phyloP scores from a whole-genome alignment of 352 stramenopile species.

The Phytopythium helicoides region DNA sequence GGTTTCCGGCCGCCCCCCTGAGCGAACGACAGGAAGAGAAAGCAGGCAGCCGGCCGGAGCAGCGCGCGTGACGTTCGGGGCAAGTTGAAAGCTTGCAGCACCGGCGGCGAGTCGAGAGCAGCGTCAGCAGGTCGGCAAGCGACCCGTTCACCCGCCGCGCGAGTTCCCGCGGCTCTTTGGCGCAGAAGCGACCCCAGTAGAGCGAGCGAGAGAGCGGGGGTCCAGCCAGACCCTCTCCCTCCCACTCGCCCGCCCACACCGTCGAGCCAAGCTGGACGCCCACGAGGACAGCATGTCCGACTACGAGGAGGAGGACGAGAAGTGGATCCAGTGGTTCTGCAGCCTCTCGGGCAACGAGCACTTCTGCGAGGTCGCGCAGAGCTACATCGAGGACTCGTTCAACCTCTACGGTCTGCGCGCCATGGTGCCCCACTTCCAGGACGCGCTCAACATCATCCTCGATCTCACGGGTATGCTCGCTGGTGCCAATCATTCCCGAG shows the following conservation, averaged over 20 bases:
- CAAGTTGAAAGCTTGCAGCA: too few relatives aligned
- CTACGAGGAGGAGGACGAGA: conserved; percentile 91
- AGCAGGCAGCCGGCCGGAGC: neutral
- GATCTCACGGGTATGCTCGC: conserved; percentile 76
- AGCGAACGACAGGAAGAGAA: conserved; percentile 6
- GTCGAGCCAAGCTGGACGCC: conserved; percentile 7
- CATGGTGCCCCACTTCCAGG: conserved; percentile 89
- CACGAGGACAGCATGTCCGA: conserved; percentile 67
- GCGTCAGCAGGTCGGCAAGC: too few relatives aligned
- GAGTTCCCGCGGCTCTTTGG: too few relatives aligned
- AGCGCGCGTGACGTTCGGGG: too few relatives aligned
- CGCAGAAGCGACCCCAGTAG: conserved; percentile 1
- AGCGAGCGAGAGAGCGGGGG: conserved; percentile 2
- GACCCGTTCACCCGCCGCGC: too few relatives aligned
- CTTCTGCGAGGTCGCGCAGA: conserved; percentile 91
- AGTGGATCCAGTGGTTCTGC: conserved; percentile 94
- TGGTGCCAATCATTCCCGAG: too few relatives aligned
- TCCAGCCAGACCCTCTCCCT: neutral
- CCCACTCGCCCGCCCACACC: conserved; percentile 2
- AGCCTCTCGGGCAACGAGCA: conserved; percentile 90
- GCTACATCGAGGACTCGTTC: conserved; percentile 94
- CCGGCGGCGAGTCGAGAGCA: too few relatives aligned
- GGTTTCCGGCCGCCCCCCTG: conserved; percentile 1
- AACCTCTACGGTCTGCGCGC: conserved; percentile 91
- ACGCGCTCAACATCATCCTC: conserved; percentile 92